Percentiles rank a stretch among this genome's conserved stretches.
These are phyloP conservation scores for Fusarium multiceps DNA, from an alignment of 2,329 filamentous ascomycete species.

Conservation along the genomic window DNA sequence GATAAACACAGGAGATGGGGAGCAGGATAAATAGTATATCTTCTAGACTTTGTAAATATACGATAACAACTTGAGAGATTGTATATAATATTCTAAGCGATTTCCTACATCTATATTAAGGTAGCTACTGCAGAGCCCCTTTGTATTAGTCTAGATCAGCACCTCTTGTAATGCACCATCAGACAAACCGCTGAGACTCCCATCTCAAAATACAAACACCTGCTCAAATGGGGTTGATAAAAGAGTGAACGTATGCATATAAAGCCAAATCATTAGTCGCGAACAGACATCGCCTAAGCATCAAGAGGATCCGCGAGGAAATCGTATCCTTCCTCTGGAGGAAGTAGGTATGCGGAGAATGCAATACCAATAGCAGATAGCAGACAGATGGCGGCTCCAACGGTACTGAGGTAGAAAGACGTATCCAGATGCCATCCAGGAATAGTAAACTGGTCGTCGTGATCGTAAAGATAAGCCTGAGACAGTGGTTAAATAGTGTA, in stretches of 20 bases:
- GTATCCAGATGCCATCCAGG: slow-evolving; percentile 83
- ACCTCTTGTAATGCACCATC: not conserved
- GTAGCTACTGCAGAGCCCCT: slow-evolving; percentile 16
- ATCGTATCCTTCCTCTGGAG: slow-evolving; percentile 88
- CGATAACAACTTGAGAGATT: not conserved
- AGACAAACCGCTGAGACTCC: not conserved
- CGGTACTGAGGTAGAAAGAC: slow-evolving; percentile 78
- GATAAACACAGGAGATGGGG: not conserved
- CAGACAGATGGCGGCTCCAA: slow-evolving; percentile 65
- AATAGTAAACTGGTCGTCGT: slow-evolving; percentile 84
- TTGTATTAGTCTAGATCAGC: slow-evolving; percentile 18
- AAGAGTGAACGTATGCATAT: not conserved
- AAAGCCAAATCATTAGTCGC: not conserved
- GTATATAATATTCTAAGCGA: slow-evolving; percentile 9
- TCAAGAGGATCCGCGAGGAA: slow-evolving; percentile 66
- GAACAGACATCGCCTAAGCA: slow-evolving; percentile 52
- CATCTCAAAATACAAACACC: slow-evolving; percentile 15
- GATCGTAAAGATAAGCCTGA: slow-evolving; percentile 84
- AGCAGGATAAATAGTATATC: not conserved
- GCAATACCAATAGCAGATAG: slow-evolving; percentile 69
- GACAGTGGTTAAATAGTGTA: slow-evolving; percentile 9
- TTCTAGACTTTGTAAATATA: not conserved
- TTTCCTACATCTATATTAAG: slow-evolving; percentile 7
- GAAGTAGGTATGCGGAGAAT: slow-evolving; percentile 75
- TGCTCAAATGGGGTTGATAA: not conserved